A percentile compares a stretch with the other conserved stretches of the same genome.
Conservation (phyloP, 179 eudicot species). For the Actinidia arguta region DNA sequence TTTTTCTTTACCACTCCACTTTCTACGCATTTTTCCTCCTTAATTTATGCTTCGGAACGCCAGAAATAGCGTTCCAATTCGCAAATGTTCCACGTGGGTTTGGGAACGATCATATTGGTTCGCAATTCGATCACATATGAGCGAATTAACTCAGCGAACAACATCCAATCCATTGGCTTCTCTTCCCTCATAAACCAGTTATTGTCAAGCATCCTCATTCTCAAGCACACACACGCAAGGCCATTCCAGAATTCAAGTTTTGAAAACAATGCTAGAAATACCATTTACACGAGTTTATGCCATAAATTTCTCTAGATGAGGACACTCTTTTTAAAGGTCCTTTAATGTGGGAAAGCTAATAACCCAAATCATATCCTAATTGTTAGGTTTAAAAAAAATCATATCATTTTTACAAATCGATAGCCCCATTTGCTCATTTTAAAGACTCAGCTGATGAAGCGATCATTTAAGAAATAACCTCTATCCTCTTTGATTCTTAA, state of each 20-base stretch:
- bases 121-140: no score
- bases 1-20: no score
- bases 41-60: no score
- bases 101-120: no score
- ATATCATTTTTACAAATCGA: neutral
- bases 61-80: no score
- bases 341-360: neutral
- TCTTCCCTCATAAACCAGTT: neutral
- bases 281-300: no score
- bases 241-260: neutral
- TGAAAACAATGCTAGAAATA: no score
- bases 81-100: no score
- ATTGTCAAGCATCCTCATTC: neutral
- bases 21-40: no score
- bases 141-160: no score
- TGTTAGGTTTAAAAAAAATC: no score
- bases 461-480: neutral
- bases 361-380: conserved; percentile 3
- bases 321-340: neutral
- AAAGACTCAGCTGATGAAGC: neutral
- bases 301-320: neutral
- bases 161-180: no score
- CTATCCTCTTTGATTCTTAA: neutral
- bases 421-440: neutral
- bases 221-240: neutral